Percentiles rank a stretch among this genome's conserved stretches.
These are phyloP conservation scores for Thalassiosira sp. DNA, from an alignment of 352 stramenopile genomes.

Conservation along the genomic window DNA sequence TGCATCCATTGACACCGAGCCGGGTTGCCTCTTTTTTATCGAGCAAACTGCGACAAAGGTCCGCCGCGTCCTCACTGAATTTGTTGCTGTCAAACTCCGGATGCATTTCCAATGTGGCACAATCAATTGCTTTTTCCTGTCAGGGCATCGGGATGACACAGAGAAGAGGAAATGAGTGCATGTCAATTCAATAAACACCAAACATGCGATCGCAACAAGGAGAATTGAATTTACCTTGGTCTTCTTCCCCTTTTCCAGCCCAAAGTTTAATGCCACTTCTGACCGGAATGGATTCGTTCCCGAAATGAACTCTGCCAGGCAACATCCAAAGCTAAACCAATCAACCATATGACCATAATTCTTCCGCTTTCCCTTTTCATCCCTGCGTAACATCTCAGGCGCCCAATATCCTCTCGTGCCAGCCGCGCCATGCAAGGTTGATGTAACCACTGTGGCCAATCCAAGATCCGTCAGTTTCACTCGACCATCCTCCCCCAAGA, in stretches of 20 bases:
- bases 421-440: constrained; percentile 74
- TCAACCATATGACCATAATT: constrained; percentile 94
- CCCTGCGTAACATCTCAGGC: constrained; percentile 93
- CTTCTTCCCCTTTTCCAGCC: constrained; percentile 86
- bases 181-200: no score
- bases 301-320: constrained; percentile 96
- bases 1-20: constrained; percentile 86
- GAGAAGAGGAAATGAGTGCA: constrained; percentile 23
- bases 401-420: constrained; percentile 92
- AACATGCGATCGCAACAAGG: no score
- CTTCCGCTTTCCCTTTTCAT: constrained; percentile 89
- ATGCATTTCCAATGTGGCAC: constrained; percentile 86
- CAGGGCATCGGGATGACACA: constrained; percentile 5
- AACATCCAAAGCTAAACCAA: constrained; percentile 97
- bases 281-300: constrained; percentile 96
- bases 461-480: constrained; percentile 95
- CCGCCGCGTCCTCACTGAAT: constrained; percentile 80
- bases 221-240: constrained; percentile 67
- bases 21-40: constrained; percentile 91
- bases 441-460: constrained; percentile 92
- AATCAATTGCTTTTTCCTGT: constrained; percentile 88
- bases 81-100: constrained; percentile 82
- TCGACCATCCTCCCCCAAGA: constrained; percentile 92
- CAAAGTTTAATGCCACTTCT: constrained; percentile 90
- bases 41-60: constrained; percentile 88